These are phyloP conservation scores for Metschnikowia picachoensis DNA, from an alignment of 805 yeast genomes.

Conservation along the genomic window DNA sequence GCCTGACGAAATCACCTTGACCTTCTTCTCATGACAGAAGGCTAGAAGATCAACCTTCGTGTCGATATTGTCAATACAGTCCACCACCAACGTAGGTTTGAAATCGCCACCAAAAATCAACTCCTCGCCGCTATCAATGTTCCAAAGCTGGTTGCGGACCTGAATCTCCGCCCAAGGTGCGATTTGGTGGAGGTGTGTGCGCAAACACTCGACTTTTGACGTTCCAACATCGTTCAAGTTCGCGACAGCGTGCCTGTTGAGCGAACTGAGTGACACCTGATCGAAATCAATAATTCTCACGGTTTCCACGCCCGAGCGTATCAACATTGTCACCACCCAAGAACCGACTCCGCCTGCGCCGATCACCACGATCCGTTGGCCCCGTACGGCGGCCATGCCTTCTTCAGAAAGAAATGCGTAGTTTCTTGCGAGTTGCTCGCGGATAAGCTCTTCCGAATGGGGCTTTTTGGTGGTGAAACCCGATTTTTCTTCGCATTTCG, in stretches of 20 bases:
- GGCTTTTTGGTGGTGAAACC: background rate
- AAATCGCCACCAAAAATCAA: constrained; percentile 47
- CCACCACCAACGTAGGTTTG: constrained; percentile 77
- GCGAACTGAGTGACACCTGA: constrained; percentile 87
- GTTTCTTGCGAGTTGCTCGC: constrained; percentile 91
- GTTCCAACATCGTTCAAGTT: constrained; percentile 88
- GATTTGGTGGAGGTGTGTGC: constrained; percentile 59
- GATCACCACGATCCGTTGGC: constrained; percentile 67
- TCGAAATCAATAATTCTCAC: constrained; percentile 88
- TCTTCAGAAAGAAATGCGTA: constrained; percentile 87
- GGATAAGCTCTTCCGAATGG: constrained; percentile 62
- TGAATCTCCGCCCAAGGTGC: constrained; percentile 96
- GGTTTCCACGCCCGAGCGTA: constrained; percentile 82
- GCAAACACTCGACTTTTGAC: constrained; percentile 80
- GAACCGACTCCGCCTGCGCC: constrained; percentile 99
- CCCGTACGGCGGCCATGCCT: constrained; percentile 71
- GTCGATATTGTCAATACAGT: constrained; percentile 94
- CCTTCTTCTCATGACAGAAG: constrained; percentile 55
- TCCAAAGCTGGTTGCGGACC: constrained; percentile 75
- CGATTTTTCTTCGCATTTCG: no score
- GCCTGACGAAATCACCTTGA: constrained; percentile 84
- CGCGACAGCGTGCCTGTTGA: constrained; percentile 95
- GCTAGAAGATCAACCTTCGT: constrained; percentile 90
- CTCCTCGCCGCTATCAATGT: constrained; percentile 56
- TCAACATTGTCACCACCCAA: constrained; percentile 88